Conservation (phyloP, 2,329 filamentous ascomycete species). For the Aureobasidium lini region DNA sequence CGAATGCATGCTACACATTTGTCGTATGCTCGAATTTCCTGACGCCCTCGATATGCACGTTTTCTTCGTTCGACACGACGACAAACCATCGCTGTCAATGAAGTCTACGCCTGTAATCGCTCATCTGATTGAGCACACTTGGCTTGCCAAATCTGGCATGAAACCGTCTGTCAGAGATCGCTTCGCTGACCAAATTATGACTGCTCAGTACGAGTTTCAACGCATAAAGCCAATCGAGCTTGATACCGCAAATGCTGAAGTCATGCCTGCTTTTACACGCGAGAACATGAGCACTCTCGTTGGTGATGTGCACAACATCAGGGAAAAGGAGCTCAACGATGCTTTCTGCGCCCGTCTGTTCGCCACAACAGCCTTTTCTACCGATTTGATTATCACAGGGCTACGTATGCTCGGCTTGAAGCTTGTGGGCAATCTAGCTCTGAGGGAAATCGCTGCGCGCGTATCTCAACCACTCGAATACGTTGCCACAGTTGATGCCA, state of each 20-base stretch:
- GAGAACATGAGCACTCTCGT: constrained; percentile 29
- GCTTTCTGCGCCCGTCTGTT: constrained; percentile 71
- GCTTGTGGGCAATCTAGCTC: constrained; percentile 64
- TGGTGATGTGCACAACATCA: constrained; percentile 36
- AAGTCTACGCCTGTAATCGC: constrained; percentile 25
- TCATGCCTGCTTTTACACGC: constrained; percentile 16
- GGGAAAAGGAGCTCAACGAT: constrained; percentile 51
- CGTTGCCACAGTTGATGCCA: constrained; percentile 50
- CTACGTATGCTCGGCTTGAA: constrained; percentile 64
- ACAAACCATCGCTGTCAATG: constrained; percentile 31
- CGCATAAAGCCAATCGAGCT: not conserved
- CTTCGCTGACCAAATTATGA: not conserved
- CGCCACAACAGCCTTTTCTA: constrained; percentile 64
- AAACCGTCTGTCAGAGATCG: not conserved
- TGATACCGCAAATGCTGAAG: not conserved
- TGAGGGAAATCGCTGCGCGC: constrained; percentile 69
- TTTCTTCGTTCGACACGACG: constrained; percentile 29
- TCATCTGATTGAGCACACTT: constrained; percentile 16
- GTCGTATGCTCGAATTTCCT: constrained; percentile 17
- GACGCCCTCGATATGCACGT: constrained; percentile 33
- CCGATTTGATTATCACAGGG: constrained; percentile 64
- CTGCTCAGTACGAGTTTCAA: not conserved
- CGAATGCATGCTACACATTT: constrained; percentile 25
- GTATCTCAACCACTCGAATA: constrained; percentile 51
- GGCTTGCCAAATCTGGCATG: not conserved